A percentile compares a stretch with the other conserved stretches of the same genome.
Evolutionary conservation across 169 alveolate species (phyloP).

Genomic region (Miamiensis avidus): DNA sequence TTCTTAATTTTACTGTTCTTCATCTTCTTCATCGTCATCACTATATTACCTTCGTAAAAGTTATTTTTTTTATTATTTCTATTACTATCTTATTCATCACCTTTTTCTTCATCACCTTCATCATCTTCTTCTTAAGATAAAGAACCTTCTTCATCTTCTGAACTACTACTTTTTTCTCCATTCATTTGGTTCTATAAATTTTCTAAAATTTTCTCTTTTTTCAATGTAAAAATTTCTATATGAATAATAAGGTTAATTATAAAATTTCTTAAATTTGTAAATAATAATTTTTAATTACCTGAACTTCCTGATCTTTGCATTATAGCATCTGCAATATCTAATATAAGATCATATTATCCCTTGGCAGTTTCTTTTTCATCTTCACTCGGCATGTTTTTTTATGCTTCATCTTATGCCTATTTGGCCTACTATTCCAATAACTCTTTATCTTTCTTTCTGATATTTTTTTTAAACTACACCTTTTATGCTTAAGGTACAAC

Average conservation of each 20-base stretch:
- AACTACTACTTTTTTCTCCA: not conserved
- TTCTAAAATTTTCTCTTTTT: not conserved
- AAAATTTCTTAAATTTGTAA: too few species aligned
- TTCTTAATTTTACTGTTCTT: too few species aligned
- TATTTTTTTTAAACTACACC: not conserved
- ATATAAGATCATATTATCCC: not conserved
- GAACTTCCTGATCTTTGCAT: not conserved
- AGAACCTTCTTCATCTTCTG: not conserved
- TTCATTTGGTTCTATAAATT: not conserved
- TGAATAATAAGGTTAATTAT: too few species aligned
- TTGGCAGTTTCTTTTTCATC: not conserved
- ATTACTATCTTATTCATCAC: too few species aligned
- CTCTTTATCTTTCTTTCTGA: not conserved
- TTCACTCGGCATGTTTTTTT: not conserved
- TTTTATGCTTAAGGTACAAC: not conserved
- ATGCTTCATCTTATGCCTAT: not conserved
- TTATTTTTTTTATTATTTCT: too few species aligned
- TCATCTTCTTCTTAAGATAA: not conserved
- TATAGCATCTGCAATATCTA: not conserved
- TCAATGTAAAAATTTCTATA: not conserved
- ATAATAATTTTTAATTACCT: not conserved
- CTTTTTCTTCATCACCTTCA: not conserved
- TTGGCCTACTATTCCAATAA: not conserved
- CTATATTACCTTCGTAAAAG: too few species aligned
- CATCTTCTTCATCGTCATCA: not conserved